Evolutionary conservation across 352 stramenopile genomes (phyloP), one percentile per base, ranked within the genome.

Genomic region (Phytophthora pseudosyringae): DNA sequence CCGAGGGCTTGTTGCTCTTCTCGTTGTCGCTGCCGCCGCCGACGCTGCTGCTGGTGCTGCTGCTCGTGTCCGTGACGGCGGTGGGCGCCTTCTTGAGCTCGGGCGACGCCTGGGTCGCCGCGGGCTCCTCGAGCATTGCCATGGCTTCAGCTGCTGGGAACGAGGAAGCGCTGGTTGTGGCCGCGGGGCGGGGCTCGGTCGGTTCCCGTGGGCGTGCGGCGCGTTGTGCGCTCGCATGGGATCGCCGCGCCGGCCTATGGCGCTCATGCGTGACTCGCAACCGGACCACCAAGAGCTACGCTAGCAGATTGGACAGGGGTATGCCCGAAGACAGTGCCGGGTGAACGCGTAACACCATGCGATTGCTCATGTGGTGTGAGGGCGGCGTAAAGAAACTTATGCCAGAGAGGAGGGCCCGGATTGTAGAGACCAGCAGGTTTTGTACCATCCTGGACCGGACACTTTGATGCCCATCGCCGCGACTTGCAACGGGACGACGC

Each of bases 1-100:
- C 28, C 31, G 48, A 26, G 31, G 47, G 32, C 35, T 70, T 64
- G 32, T 5, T 57, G 60, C 39, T 67, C 25, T 64, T 65, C 47
- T 68, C 49, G 50, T 59, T 50, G 67, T 66, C 60, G 31, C 47
- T 64, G 44, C 40, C 10, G 46, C 39, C 62, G 26, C 55, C 54
- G 12, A 55, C 53, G 39, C 58, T 78, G 44, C 40, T 13, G 46
- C 39, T 64, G 26, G 51, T 57, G 12, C 54, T 57, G 39, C 58
- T 78, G 58, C 56, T 76, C 16, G 69, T 78, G 57, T 64, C 66
- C 15, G 46, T 69, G n/a, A 51, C 57, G 21, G 50, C 47, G 15
- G 44, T 71, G 7, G 32, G 44, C 21, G 53, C 46, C 6, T 71
- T 73, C 55, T 69, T 69, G 16, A 70, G 54, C 69, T 70, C 60